Conservation (phyloP, 371 early-diverging fungal genomes). For the Syncephalastrum sp. region DNA sequence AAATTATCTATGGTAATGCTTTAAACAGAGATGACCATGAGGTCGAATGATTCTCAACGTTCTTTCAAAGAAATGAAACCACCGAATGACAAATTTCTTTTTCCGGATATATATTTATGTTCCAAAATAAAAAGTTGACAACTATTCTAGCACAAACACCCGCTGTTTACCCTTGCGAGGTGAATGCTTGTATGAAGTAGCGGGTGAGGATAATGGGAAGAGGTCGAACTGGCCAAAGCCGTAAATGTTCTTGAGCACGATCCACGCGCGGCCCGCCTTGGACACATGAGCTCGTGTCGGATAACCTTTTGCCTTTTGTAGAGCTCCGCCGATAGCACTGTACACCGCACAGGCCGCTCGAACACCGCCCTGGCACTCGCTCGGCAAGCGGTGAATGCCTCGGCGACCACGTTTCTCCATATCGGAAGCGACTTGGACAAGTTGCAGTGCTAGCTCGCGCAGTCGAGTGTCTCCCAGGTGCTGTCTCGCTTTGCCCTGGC, state of each 20-base stretch:
- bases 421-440: constrained; percentile 25
- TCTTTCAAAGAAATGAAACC: constrained; percentile 14
- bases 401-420: constrained; percentile 23
- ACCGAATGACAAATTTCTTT: background rate
- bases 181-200: background rate
- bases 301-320: constrained; percentile 27
- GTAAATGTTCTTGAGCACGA: constrained; percentile 31
- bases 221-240: constrained; percentile 2
- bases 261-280: constrained; percentile 14
- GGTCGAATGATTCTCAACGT: constrained; percentile 20
- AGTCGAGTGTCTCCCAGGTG: constrained; percentile 23
- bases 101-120: too few species aligned
- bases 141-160: background rate
- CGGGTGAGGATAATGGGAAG: background rate
- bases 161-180: constrained; percentile 4
- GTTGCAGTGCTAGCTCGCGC: constrained; percentile 19
- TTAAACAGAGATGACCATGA: too few species aligned
- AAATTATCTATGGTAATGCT: background rate
- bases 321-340: constrained; percentile 38
- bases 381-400: constrained; percentile 44
- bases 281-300: constrained; percentile 35
- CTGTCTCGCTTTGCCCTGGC: constrained; percentile 23
- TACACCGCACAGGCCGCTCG: constrained; percentile 55
- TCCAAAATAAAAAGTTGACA: background rate
- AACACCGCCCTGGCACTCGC: constrained; percentile 39